These are phyloP conservation scores for Cicer arietinum DNA, from an alignment of 306 rosid genomes.

Conservation along the genomic window DNA sequence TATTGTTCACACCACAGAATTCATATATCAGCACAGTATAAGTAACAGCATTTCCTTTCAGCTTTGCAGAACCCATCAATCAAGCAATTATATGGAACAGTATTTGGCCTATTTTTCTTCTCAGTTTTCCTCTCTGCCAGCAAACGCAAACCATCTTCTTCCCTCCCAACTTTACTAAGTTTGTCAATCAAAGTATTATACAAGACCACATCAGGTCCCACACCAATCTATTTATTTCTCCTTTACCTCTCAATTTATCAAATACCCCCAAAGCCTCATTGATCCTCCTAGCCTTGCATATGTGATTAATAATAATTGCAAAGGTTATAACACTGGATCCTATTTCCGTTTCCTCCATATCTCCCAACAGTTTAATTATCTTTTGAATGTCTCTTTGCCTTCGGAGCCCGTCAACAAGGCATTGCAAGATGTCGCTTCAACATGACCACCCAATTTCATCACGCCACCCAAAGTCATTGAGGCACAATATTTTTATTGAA, in stretches of 20 bases:
- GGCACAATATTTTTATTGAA: too few relatives aligned
- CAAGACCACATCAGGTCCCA: conserved; percentile 56
- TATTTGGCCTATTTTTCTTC: conserved; percentile 51
- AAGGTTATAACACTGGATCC: conserved; percentile 55
- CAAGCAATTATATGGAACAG: conserved; percentile 72
- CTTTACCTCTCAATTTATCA: conserved; percentile 55
- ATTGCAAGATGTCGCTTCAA: too few relatives aligned
- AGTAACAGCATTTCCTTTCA: too few relatives aligned
- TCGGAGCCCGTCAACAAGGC: too few relatives aligned
- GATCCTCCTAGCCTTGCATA: conserved; percentile 72
- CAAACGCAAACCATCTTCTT: conserved; percentile 65
- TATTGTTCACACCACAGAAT: too few relatives aligned
- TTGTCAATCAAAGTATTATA: conserved; percentile 77
- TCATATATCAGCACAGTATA: too few relatives aligned
- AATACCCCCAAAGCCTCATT: conserved; percentile 66
- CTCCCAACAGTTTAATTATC: too few relatives aligned
- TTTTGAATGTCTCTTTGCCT: too few relatives aligned
- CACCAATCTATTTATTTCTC: conserved; percentile 37
- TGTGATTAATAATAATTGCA: conserved; percentile 61
- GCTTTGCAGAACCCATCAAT: neutral
- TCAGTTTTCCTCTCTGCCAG: conserved; percentile 63
- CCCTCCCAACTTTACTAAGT: conserved; percentile 85
- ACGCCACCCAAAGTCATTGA: too few relatives aligned
- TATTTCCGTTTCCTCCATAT: too few relatives aligned
- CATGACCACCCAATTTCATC: too few relatives aligned